phyloP scores from a whole-genome alignment of 2,329 filamentous ascomycete species.

The Lachnellula willkommii region DNA sequence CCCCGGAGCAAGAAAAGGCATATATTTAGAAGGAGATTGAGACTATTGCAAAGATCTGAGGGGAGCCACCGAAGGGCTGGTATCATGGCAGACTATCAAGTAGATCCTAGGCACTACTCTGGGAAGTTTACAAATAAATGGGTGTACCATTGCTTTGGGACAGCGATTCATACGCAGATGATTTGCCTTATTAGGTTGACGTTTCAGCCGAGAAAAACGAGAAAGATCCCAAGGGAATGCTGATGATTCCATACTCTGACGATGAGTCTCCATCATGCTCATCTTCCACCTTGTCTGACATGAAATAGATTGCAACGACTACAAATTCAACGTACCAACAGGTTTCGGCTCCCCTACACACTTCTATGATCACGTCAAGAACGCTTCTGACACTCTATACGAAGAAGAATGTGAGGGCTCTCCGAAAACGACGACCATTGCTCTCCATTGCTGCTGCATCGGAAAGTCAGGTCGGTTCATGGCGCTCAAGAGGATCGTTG shows the following conservation, averaged over 20 bases:
- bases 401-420: slow-evolving; percentile 34
- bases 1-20: slow-evolving; percentile 34
- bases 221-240: slow-evolving; percentile 39
- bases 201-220: slow-evolving; percentile 42
- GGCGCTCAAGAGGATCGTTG: slow-evolving; percentile 47
- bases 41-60: slow-evolving; percentile 31
- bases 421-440: slow-evolving; percentile 55
- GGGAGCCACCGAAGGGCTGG: slow-evolving; percentile 33
- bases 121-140: slow-evolving; percentile 47
- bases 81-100: slow-evolving; percentile 34
- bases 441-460: slow-evolving; percentile 47
- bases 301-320: slow-evolving; percentile 43
- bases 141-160: slow-evolving; percentile 45
- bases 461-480: slow-evolving; percentile 47
- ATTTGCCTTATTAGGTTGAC: slow-evolving; percentile 52
- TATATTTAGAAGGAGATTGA: slow-evolving; percentile 36
- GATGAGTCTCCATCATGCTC: slow-evolving; percentile 3
- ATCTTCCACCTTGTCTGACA: background rate
- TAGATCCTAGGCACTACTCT: slow-evolving; percentile 41
- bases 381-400: slow-evolving; percentile 51
- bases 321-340: slow-evolving; percentile 27
- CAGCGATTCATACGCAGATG: slow-evolving; percentile 48
- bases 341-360: slow-evolving; percentile 22
- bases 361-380: slow-evolving; percentile 40
- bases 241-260: slow-evolving; percentile 51